A percentile compares a stretch with the other conserved stretches of the same genome.
These are phyloP conservation scores for Flaveria trinervia DNA, from an alignment of 129 eudicot genomes.

Conservation along the genomic window DNA sequence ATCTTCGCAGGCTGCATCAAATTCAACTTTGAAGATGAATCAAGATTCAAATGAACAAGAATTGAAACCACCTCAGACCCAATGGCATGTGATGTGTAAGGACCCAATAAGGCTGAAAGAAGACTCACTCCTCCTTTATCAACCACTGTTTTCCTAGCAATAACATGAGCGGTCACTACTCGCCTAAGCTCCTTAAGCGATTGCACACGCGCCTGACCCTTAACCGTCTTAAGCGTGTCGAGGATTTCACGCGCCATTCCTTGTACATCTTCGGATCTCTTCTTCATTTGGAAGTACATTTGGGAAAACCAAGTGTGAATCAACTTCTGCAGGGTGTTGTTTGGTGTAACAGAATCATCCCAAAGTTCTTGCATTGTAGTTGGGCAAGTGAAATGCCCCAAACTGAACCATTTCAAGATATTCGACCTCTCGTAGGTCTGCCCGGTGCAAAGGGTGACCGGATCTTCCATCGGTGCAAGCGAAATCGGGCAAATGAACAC, in stretches of 20 bases:
- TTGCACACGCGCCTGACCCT: constrained; percentile 44
- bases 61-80: constrained; percentile 50
- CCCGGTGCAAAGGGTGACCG: constrained; percentile 58
- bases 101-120: constrained; percentile 42
- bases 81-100: constrained; percentile 50
- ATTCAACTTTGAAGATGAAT: constrained; percentile 24
- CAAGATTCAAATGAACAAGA: constrained; percentile 45
- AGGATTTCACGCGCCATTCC: constrained; percentile 37
- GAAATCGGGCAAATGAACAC: constrained; percentile 61
- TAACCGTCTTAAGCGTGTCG: constrained; percentile 35
- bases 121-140: constrained; percentile 38
- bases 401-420: constrained; percentile 47
- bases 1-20: constrained; percentile 47
- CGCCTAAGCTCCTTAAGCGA: constrained; percentile 37
- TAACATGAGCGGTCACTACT: constrained; percentile 32
- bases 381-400: constrained; percentile 54
- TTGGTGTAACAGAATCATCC: constrained; percentile 53
- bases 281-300: constrained; percentile 46
- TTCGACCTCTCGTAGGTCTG: constrained; percentile 51
- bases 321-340: constrained; percentile 42
- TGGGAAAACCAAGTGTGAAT: constrained; percentile 48
- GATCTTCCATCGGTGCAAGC: constrained; percentile 52
- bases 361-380: constrained; percentile 62
- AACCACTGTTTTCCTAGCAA: constrained; percentile 24
- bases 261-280: constrained; percentile 45